Conservation (phyloP, 2,329 filamentous ascomycete species). For the Monilinia vaccinii-corymbosi region DNA sequence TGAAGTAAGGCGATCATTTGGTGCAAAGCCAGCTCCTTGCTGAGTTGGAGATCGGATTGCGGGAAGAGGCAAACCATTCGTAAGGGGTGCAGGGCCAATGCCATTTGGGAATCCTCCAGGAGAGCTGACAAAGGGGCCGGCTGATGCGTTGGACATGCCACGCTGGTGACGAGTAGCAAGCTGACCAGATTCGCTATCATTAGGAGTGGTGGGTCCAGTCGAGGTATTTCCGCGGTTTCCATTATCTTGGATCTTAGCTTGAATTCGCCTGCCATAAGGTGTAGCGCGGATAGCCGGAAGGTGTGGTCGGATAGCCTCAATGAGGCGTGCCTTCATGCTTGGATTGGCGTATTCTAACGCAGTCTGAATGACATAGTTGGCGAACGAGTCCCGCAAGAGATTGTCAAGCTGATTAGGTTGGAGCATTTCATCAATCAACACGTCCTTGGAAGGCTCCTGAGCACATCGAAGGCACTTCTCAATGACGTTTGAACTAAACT, state of each 20-base stretch:
- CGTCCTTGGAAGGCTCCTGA: slow-evolving; percentile 61
- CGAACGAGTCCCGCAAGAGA: slow-evolving; percentile 83
- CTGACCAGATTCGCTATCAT: slow-evolving; percentile 21
- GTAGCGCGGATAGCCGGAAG: slow-evolving; percentile 79
- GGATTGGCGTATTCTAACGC: slow-evolving; percentile 77
- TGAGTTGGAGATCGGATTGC: slow-evolving; percentile 14
- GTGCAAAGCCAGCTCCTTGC: slow-evolving; percentile 19
- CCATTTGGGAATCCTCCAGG: slow-evolving; percentile 24
- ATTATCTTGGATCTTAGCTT: slow-evolving; percentile 68
- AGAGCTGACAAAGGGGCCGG: slow-evolving; percentile 19
- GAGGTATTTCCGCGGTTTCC: slow-evolving; percentile 33
- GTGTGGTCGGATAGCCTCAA: slow-evolving; percentile 78
- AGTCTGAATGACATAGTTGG: slow-evolving; percentile 97
- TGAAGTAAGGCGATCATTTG: slow-evolving; percentile 21
- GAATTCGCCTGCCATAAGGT: slow-evolving; percentile 88
- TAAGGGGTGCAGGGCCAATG: slow-evolving; percentile 13
- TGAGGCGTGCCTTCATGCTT: slow-evolving; percentile 62
- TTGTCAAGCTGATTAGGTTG: slow-evolving; percentile 72
- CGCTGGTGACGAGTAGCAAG: slow-evolving; percentile 26
- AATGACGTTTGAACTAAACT: slow-evolving; percentile 98
- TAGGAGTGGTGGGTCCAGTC: slow-evolving; percentile 28
- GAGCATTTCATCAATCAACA: slow-evolving; percentile 78
- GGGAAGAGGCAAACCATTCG: slow-evolving; percentile 17
- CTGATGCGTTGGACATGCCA: slow-evolving; percentile 27
- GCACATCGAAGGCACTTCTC: slow-evolving; percentile 92